Base-by-base conservation (phyloP, 192 early-diverging fungal species). In the Gonapodya sp. region DNA sequence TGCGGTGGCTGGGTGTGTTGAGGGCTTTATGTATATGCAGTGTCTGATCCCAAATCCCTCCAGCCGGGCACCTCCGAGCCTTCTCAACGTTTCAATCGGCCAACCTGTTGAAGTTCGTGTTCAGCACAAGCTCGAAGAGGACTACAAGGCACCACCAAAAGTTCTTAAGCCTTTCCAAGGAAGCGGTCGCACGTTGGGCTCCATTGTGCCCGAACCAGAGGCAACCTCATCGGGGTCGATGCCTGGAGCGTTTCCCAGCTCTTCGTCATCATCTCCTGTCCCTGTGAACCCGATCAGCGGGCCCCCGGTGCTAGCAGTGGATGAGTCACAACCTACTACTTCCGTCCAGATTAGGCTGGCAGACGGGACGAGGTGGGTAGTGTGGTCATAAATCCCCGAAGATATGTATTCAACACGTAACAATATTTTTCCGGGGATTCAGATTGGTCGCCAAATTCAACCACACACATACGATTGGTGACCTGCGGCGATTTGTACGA, bases 21-120 rank as follows among this genome's bases (percentile, higher is more conserved):
- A 0, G 46, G n/a, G 1, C 73, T 82, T 0, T 34, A 36, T n/a
- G 1, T 0, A 35, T 32, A 77, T n/a, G 35, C 78, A 46, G 73
- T 72, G 0, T 77, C 1, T 34, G 2, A 79, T 77, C 81, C 8
- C 46, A 24, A n/a, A n/a, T n/a, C n/a, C n/a, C 0, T 34, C 81
- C 35, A 95, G 94, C 30, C 92, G 94, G 1, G 97, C 96, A 0
- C 97, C 97, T 31, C 84, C 95, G 73, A 88, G 92, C 34, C 89
- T 95, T 30, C 87, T 98, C 80, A 96, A 97, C 84, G 93, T 97
- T 30, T 89, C 87, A 0, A 92, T 91, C 35, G 96, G 95, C 34
- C 96, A 98, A 82, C 94, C 91, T 31, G 96, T 99, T 0, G 94
- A 96, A 81, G 91, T 99, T 84, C 86, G 92, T 72, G 95, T 99